Evolutionary conservation across 1,284 basidiomycete species (phyloP).

Genomic region (Heterobasidion annosum): DNA sequence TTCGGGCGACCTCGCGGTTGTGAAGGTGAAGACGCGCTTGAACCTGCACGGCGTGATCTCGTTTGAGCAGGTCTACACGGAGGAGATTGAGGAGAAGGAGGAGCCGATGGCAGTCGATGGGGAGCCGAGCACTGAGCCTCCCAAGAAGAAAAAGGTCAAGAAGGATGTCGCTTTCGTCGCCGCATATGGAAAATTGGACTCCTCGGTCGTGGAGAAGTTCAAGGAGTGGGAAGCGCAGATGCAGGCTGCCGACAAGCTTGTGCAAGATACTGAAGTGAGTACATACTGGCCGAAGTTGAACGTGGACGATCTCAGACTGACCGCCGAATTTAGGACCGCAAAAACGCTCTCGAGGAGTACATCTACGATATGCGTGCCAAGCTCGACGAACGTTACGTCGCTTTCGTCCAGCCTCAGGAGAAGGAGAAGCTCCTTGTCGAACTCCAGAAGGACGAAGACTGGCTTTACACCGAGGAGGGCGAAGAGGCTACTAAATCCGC

Average conservation of each 20-base stretch:
- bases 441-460: slow-evolving; percentile 80
- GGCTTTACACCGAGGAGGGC: slow-evolving; percentile 93
- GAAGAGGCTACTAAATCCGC: slow-evolving; percentile 91
- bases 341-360: slow-evolving; percentile 96
- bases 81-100: slow-evolving; percentile 77
- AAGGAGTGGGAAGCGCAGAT: slow-evolving; percentile 81
- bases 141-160: slow-evolving; percentile 83
- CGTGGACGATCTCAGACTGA: background rate
- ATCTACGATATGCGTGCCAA: slow-evolving; percentile 91
- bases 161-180: slow-evolving; percentile 69
- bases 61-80: slow-evolving; percentile 80
- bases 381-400: slow-evolving; percentile 78
- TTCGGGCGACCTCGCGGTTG: slow-evolving; percentile 59
- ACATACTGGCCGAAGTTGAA: background rate
- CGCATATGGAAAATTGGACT: slow-evolving; percentile 55
- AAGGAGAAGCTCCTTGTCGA: slow-evolving; percentile 66
- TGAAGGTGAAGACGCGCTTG: slow-evolving; percentile 85
- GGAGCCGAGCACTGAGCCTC: slow-evolving; percentile 40
- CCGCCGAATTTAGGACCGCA: slow-evolving; percentile 62
- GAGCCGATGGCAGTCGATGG: slow-evolving; percentile 72
- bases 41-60: slow-evolving; percentile 81
- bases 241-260: slow-evolving; percentile 87
- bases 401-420: slow-evolving; percentile 67
- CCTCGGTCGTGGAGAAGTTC: slow-evolving; percentile 50
- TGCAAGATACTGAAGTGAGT: slow-evolving; percentile 86